Percentiles rank a stretch among this genome's conserved stretches.
phyloP scores from a whole-genome alignment of 106 monocot species.

The Phalaenopsis aphrodite region DNA sequence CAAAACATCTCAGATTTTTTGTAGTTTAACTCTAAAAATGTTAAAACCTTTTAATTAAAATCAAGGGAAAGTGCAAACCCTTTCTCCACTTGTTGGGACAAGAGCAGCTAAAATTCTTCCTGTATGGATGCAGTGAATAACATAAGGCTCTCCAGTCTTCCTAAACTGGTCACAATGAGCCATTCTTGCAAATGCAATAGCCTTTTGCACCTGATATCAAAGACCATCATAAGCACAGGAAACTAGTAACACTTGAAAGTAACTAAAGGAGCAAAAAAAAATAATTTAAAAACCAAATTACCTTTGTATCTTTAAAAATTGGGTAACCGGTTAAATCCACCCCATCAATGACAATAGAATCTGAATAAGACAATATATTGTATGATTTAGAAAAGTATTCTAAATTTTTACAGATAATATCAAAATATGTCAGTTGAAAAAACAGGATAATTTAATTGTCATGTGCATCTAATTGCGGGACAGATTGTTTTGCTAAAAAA shows the following conservation, averaged over 20 bases:
- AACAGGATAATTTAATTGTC: neutral
- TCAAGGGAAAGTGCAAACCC: constrained; percentile 31
- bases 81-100: constrained; percentile 67
- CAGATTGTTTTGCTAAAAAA: too few species aligned
- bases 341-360: constrained; percentile 71
- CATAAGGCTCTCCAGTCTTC: constrained; percentile 88
- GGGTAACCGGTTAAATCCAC: constrained; percentile 90
- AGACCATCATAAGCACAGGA: neutral
- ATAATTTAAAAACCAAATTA: constrained; percentile 1
- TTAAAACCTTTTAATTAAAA: constrained; percentile 1
- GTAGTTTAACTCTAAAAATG: neutral
- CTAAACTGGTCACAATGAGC: constrained; percentile 80
- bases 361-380: constrained; percentile 24
- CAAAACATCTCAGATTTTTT: neutral
- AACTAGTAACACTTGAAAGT: neutral
- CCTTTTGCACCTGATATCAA: constrained; percentile 67
- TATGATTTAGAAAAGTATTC: neutral
- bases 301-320: constrained; percentile 79
- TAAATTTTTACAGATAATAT: too few species aligned
- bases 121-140: constrained; percentile 89
- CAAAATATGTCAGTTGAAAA: neutral
- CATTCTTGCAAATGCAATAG: constrained; percentile 77
- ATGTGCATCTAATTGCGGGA: too few species aligned
- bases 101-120: constrained; percentile 93
- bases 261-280: neutral